Conservation (phyloP, 768 basidiomycete species). For the Heimioporus sp. region DNA sequence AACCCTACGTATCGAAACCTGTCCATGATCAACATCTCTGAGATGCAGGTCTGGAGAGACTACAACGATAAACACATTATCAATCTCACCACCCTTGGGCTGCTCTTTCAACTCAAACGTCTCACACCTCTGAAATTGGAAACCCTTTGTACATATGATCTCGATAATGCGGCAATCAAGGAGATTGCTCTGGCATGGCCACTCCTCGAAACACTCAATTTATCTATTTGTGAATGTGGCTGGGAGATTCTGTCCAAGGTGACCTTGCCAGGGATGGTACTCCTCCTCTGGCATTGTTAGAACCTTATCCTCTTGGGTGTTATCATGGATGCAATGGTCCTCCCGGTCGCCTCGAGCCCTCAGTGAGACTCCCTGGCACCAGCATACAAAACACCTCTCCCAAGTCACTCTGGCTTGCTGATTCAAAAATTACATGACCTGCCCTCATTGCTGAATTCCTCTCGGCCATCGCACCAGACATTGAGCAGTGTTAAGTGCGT, state of each 20-base stretch:
- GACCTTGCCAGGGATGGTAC: slow-evolving; percentile 21
- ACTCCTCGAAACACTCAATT: slow-evolving; percentile 24
- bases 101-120: slow-evolving; percentile 23
- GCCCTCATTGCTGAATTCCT: slow-evolving; percentile 26
- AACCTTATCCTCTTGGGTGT: slow-evolving; percentile 24
- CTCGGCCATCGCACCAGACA: slow-evolving; percentile 28
- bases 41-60: slow-evolving; percentile 29
- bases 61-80: slow-evolving; percentile 31
- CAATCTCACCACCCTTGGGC: slow-evolving; percentile 20
- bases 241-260: slow-evolving; percentile 30
- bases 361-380: slow-evolving; percentile 9
- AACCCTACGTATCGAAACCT: slow-evolving; percentile 23
- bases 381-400: slow-evolving; percentile 25
- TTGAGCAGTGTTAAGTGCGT: too few species aligned
- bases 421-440: slow-evolving; percentile 26
- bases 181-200: slow-evolving; percentile 30
- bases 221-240: slow-evolving; percentile 28
- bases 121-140: slow-evolving; percentile 25
- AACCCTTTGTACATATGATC: slow-evolving; percentile 26
- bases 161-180: slow-evolving; percentile 22
- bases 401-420: slow-evolving; percentile 28
- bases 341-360: slow-evolving; percentile 3
- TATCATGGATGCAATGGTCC: slow-evolving; percentile 26
- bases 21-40: slow-evolving; percentile 27
- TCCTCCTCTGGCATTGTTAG: slow-evolving; percentile 22